Percentiles rank a stretch among this genome's conserved stretches.
Conservation (phyloP, 192 early-diverging fungal genomes). For the Coemansia sp. region DNA sequence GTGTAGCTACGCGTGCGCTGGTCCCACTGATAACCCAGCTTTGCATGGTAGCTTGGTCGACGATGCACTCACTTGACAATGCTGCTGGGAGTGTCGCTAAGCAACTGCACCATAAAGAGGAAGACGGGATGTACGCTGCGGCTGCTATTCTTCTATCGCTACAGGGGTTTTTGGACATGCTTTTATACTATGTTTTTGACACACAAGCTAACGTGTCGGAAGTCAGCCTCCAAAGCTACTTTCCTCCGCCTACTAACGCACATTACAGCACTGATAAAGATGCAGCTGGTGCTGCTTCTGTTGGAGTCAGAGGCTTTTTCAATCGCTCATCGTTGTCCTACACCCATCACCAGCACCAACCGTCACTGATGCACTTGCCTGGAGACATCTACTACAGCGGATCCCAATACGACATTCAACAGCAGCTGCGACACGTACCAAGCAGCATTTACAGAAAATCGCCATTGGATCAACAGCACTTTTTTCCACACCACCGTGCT, state of each 20-base stretch:
- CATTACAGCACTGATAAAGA: neutral
- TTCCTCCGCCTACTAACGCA: neutral
- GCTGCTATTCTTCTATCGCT: constrained; percentile 38
- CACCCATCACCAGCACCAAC: constrained; percentile 1
- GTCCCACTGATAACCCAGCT: constrained; percentile 47
- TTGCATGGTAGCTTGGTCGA: constrained; percentile 45
- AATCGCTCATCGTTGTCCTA: neutral
- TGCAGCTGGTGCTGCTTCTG: neutral
- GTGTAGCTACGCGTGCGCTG: constrained; percentile 38
- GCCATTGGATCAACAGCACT: neutral
- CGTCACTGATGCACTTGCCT: constrained; percentile 11
- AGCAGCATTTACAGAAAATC: neutral
- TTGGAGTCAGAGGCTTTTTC: neutral
- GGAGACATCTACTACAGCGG: constrained; percentile 9
- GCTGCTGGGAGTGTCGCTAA: too few species aligned
- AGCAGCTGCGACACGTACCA: neutral
- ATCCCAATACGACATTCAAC: neutral
- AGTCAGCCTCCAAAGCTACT: constrained; percentile 27
- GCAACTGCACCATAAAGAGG: neutral
- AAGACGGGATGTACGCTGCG: constrained; percentile 9
- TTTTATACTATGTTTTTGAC: constrained; percentile 47
- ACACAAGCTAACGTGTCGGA: constrained; percentile 34
- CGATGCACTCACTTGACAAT: constrained; percentile 16
- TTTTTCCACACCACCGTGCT: constrained; percentile 2
- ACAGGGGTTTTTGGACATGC: constrained; percentile 44